These are phyloP conservation scores for Pichia pseudocactophila DNA, from an alignment of 805 yeast genomes.

Conservation along the genomic window DNA sequence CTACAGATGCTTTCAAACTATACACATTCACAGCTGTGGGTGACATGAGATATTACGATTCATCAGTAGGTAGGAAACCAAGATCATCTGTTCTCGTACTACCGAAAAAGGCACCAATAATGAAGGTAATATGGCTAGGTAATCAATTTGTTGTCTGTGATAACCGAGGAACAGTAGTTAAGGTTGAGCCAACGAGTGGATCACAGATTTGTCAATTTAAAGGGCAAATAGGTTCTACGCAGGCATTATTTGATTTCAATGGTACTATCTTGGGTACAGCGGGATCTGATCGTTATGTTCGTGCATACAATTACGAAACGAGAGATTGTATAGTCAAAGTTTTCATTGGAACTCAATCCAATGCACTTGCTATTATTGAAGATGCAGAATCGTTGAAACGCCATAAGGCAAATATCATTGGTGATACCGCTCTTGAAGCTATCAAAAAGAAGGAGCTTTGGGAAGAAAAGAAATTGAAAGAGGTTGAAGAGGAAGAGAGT, in stretches of 20 bases:
- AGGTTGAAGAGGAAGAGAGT: conserved; percentile 27
- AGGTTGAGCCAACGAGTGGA: conserved; percentile 43
- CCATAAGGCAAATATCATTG: conserved; percentile 11
- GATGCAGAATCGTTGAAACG: conserved; percentile 29
- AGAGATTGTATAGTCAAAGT: conserved; percentile 62
- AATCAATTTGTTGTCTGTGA: conserved; percentile 60
- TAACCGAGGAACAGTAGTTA: conserved; percentile 54
- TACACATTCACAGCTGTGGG: conserved; percentile 69
- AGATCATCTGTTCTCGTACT: conserved; percentile 35
- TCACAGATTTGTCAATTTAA: conserved; percentile 59
- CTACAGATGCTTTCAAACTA: conserved; percentile 37
- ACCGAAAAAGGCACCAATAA: conserved; percentile 13
- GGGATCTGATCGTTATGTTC: conserved; percentile 78
- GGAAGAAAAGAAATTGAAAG: conserved; percentile 21
- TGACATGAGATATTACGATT: conserved; percentile 65
- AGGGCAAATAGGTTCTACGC: conserved; percentile 71
- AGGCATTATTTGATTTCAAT: conserved; percentile 25
- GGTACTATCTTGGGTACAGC: conserved; percentile 56
- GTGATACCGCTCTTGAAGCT: conserved; percentile 13
- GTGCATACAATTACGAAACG: conserved; percentile 58
- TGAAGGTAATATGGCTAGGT: conserved; percentile 21
- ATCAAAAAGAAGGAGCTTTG: conserved; percentile 31
- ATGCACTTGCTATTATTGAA: conserved; percentile 42
- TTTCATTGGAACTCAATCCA: conserved; percentile 65
- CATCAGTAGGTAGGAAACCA: conserved; percentile 63